phyloP scores from a whole-genome alignment of 805 yeast species.

The Candida methanosorbosa region DNA sequence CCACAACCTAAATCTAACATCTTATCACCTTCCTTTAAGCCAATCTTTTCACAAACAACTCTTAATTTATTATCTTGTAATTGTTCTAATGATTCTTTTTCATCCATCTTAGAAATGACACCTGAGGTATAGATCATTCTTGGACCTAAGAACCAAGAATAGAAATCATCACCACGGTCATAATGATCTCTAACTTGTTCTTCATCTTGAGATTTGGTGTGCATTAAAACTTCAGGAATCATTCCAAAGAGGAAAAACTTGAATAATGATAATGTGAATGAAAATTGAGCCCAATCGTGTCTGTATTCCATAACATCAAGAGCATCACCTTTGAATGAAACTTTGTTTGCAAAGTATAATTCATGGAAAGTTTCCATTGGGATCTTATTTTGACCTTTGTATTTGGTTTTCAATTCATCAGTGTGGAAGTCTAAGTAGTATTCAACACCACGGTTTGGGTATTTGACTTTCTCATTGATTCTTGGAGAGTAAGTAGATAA shows the following conservation, averaged over 20 bases:
- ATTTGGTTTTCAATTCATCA: slow-evolving; percentile 55
- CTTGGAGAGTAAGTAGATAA: slow-evolving; percentile 74
- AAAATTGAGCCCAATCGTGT: slow-evolving; percentile 85
- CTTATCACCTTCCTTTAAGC: slow-evolving; percentile 59
- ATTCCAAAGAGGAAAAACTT: slow-evolving; percentile 75
- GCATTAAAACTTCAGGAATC: slow-evolving; percentile 90
- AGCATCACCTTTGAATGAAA: slow-evolving; percentile 80
- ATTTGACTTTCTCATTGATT: slow-evolving; percentile 63
- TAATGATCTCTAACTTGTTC: slow-evolving; percentile 94
- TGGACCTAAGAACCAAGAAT: slow-evolving; percentile 90
- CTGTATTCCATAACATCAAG: slow-evolving; percentile 78
- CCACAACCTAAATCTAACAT: slow-evolving; percentile 89
- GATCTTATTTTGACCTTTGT: slow-evolving; percentile 65
- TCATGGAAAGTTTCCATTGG: slow-evolving; percentile 93
- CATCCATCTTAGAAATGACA: slow-evolving; percentile 59
- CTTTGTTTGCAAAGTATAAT: slow-evolving; percentile 75
- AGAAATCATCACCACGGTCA: slow-evolving; percentile 94
- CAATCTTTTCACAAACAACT: slow-evolving; percentile 81
- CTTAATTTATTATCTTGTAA: slow-evolving; percentile 87
- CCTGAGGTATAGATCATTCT: slow-evolving; percentile 93
- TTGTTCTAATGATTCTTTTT: slow-evolving; percentile 67
- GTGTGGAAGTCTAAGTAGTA: slow-evolving; percentile 78
- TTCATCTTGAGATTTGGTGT: slow-evolving; percentile 89
- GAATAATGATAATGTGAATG: slow-evolving; percentile 70
- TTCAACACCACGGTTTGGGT: slow-evolving; percentile 73